Evolutionary conservation across 129 eudicot species (phyloP).

Genomic region (Flaveria robusta): DNA sequence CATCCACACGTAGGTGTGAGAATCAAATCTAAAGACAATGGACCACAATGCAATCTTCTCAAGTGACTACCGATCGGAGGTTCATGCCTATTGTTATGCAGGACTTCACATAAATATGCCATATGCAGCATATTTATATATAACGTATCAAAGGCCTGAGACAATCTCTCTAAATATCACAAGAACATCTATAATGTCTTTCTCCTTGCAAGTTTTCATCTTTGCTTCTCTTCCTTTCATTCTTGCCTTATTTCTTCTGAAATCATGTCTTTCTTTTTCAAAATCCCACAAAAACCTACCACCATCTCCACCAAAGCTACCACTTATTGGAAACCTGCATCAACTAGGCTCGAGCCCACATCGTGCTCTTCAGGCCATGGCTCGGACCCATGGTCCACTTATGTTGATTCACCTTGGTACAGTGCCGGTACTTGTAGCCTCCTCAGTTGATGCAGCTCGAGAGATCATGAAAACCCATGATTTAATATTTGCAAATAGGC

Average conservation of each 20-base stretch:
- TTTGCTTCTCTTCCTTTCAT: not conserved
- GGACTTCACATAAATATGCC: no score
- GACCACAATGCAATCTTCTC: no score
- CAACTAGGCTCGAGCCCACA: conserved; percentile 12
- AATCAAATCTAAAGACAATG: no score
- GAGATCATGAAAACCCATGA: conserved; percentile 6
- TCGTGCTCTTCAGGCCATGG: not conserved
- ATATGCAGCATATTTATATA: not conserved
- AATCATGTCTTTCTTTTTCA: not conserved
- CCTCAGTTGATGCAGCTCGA: not conserved
- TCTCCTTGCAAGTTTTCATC: not conserved
- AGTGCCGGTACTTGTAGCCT: not conserved
- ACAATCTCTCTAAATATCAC: not conserved
- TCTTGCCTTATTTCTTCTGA: not conserved
- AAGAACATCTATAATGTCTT: not conserved
- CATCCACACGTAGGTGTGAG: no score
- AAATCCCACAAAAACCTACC: not conserved
- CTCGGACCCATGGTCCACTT: conserved; percentile 3
- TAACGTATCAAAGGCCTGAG: not conserved
- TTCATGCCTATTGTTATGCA: no score
- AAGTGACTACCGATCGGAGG: no score
- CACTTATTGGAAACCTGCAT: conserved; percentile 3
- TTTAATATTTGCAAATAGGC: not conserved
- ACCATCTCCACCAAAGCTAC: conserved; percentile 11
- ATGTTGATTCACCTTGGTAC: not conserved